phyloP scores from a whole-genome alignment of 2,329 filamentous ascomycete genomes.

The Fusarium sp. region DNA sequence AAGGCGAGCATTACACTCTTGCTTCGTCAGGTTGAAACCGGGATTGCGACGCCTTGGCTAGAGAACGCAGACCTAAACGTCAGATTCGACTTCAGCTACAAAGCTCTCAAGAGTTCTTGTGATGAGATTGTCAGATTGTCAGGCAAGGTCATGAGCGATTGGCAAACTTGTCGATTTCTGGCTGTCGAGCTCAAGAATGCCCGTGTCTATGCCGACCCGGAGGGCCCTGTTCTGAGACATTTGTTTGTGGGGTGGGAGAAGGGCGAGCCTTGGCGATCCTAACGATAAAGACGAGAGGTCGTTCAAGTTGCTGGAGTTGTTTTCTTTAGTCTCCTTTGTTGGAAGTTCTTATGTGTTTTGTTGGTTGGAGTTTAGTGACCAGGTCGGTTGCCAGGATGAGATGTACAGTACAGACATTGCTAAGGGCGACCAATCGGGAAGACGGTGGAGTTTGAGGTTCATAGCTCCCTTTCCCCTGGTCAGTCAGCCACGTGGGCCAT shows the following conservation, averaged over 20 bases:
- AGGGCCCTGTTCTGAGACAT: slow-evolving; percentile 20
- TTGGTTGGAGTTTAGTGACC: not conserved
- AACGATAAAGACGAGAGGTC: not conserved
- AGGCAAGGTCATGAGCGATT: slow-evolving; percentile 13
- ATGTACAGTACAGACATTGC: not conserved
- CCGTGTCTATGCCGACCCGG: slow-evolving; percentile 18
- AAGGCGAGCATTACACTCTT: slow-evolving; percentile 12
- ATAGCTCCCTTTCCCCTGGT: slow-evolving; percentile 17
- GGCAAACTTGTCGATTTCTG: slow-evolving; percentile 31
- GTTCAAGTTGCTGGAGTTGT: not conserved
- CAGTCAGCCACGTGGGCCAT: slow-evolving; percentile 32
- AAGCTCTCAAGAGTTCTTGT: slow-evolving; percentile 1
- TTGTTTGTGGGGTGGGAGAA: slow-evolving; percentile 24
- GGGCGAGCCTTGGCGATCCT: not conserved
- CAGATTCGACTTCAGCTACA: slow-evolving; percentile 17
- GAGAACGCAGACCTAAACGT: slow-evolving; percentile 3
- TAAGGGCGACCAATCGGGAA: slow-evolving; percentile 40
- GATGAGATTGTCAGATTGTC: slow-evolving; percentile 20
- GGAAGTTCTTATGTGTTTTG: not conserved
- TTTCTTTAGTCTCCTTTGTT: not conserved
- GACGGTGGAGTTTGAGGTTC: slow-evolving; percentile 12
- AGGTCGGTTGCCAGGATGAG: not conserved
- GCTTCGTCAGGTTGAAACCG: slow-evolving; percentile 14
- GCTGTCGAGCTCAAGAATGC: slow-evolving; percentile 27
- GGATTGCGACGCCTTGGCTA: slow-evolving; percentile 15